Conservation (phyloP, 2,329 filamentous ascomycete genomes). For the Colletotrichum musae region DNA sequence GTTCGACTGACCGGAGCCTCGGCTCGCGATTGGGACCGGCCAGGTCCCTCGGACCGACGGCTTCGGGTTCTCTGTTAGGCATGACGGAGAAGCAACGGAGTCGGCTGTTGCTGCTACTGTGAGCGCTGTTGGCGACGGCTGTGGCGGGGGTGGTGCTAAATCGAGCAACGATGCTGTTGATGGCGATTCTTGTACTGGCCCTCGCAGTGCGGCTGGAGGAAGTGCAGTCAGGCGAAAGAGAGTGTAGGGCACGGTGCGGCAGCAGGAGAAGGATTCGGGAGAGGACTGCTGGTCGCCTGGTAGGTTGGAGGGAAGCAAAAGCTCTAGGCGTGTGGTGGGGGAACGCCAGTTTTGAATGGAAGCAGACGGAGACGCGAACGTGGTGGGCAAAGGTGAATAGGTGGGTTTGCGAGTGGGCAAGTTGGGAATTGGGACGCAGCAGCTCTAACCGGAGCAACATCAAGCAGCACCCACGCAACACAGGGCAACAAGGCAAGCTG, state of each 20-base stretch:
- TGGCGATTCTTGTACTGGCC: neutral
- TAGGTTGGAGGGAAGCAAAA: constrained; percentile 25
- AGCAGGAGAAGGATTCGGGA: constrained; percentile 32
- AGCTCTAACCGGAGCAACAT: constrained; percentile 17
- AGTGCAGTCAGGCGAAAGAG: constrained; percentile 14
- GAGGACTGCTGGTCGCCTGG: constrained; percentile 31
- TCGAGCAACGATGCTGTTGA: neutral
- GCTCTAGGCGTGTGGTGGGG: constrained; percentile 35
- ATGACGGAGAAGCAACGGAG: constrained; percentile 33
- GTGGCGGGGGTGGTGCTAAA: neutral
- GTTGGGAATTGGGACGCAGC: constrained; percentile 1
- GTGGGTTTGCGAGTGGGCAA: constrained; percentile 9
- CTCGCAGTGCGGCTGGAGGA: constrained; percentile 7
- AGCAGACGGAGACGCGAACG: constrained; percentile 23
- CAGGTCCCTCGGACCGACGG: constrained; percentile 26
- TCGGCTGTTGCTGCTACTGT: constrained; percentile 1
- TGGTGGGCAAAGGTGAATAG: constrained; percentile 5
- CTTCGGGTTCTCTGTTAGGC: constrained; percentile 44
- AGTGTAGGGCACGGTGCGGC: constrained; percentile 34
- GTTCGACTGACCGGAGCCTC: constrained; percentile 51
- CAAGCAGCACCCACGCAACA: constrained; percentile 13
- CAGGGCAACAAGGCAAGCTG: neutral
- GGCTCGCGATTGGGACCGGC: constrained; percentile 48
- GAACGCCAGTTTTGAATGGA: constrained; percentile 40
- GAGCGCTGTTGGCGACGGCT: too few relatives aligned